Evolutionary conservation across 2,329 filamentous ascomycete species (phyloP), one percentile per base, ranked within the genome.

Genomic region (Clarireedia sp.): DNA sequence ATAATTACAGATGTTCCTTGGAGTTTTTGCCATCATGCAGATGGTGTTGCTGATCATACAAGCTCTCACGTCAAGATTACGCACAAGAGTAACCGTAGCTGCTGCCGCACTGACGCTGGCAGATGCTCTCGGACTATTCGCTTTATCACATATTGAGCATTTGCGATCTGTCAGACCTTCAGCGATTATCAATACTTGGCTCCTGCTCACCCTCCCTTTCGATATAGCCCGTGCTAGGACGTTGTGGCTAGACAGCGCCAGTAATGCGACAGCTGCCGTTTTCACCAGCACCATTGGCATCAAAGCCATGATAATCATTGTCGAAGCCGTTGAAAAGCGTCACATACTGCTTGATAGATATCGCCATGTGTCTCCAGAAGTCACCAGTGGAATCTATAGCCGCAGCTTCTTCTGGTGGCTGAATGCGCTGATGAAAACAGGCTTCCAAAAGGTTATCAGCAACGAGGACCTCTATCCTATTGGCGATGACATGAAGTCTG

Each of bases 301-400:
- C 29, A 76, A 75, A 59, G 57, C 67, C n/a, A 62, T 60, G 37
- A 54, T 64, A 19, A 50, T 63, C 2, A 45, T 63, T 3, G 68
- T 72, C 2, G 73, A 76, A 63, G 71, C 71, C 1, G 61, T 64
- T 54, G 71, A 68, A 53, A 76, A 75, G 63, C 63, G 67, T 8
- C 44, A 57, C 2, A 67, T 68, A 37, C 61, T 73, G 12, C 55
- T 70, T n/a, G 55, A 59, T 37, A 59, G 58, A 46, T 64, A 69
- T 54, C 57, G 62, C n/a, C 23, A 60, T 48, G 56, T 60, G n/a
- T 69, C 70, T 7, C 72, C 73, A 3, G 73, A 75, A 56, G 66
- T 64, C 0, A 70, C 67, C 0, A 71, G 71, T 56, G 72, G 73
- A 14, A 60, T 74, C 7, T 71, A 73, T 40, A 70, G 65, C 54